Conservation (phyloP, 2,329 filamentous ascomycete species). For the Rugonectria rugulosa region DNA sequence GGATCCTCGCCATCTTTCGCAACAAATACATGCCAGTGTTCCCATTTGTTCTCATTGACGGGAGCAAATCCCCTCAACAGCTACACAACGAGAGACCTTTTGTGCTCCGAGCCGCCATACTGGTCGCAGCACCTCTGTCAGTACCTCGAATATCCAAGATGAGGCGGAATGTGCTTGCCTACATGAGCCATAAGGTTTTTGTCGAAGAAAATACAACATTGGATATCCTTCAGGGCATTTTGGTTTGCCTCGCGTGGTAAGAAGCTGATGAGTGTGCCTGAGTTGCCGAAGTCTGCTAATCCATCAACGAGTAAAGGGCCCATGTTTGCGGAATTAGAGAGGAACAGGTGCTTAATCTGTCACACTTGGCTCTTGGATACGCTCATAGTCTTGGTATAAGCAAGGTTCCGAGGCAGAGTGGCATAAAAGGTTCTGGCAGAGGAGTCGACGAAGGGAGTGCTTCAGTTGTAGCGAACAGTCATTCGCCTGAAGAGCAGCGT, state of each 20-base stretch:
- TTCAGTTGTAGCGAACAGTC: constrained; percentile 29
- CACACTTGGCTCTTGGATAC: constrained; percentile 50
- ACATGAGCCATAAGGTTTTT: constrained; percentile 52
- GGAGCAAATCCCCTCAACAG: constrained; percentile 38
- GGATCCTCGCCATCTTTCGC: constrained; percentile 45
- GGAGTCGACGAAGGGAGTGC: constrained; percentile 28
- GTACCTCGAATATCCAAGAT: constrained; percentile 45
- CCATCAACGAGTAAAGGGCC: constrained; percentile 38
- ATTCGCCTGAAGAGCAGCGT: constrained; percentile 48
- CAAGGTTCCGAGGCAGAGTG: constrained; percentile 23
- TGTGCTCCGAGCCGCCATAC: constrained; percentile 48
- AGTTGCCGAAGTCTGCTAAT: not conserved
- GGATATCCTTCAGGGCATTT: constrained; percentile 55
- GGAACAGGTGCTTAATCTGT: constrained; percentile 46
- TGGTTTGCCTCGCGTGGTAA: constrained; percentile 56
- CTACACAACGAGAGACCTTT: constrained; percentile 47
- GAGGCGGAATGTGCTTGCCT: constrained; percentile 50
- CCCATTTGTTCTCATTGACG: constrained; percentile 47
- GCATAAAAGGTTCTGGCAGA: constrained; percentile 21
- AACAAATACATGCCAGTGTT: constrained; percentile 45
- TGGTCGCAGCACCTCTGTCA: constrained; percentile 45
- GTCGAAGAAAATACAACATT: constrained; percentile 50
- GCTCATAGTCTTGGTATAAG: constrained; percentile 51
- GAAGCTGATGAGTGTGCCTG: not conserved
- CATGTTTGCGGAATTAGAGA: constrained; percentile 46